Conservation (phyloP, 1,284 basidiomycete genomes). For the Tylopilus sp. region DNA sequence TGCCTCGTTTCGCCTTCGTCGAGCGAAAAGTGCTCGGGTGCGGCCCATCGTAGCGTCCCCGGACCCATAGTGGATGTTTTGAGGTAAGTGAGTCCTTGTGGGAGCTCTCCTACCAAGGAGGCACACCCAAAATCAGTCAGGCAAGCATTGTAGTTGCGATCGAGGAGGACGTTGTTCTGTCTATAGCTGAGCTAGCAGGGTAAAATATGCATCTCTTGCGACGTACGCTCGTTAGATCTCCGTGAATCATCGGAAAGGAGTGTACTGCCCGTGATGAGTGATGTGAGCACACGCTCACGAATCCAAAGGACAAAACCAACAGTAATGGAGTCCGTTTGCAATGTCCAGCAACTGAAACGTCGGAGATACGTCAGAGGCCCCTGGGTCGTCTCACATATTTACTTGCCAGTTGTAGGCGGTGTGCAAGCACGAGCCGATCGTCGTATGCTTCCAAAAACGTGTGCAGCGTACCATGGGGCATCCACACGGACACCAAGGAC, state of each 20-base stretch:
- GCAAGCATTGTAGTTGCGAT: conserved; percentile 7
- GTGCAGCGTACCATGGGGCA: conserved; percentile 13
- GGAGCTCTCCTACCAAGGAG: conserved; percentile 10
- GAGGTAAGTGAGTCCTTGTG: conserved; percentile 8
- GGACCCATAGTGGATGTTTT: conserved; percentile 1
- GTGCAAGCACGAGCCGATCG: background rate
- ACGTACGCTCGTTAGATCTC: conserved; percentile 10
- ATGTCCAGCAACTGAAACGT: conserved; percentile 10
- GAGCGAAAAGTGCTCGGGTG: conserved; percentile 9
- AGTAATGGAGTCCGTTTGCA: conserved; percentile 10
- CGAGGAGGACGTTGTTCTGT: conserved; percentile 16
- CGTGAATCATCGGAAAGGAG: conserved; percentile 12
- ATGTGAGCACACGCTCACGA: too few species aligned
- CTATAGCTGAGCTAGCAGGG: background rate
- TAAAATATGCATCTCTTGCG: background rate
- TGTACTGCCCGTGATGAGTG: conserved; percentile 1
- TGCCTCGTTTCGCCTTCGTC: background rate
- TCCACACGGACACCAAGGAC: conserved; percentile 20
- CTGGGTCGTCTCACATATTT: background rate
- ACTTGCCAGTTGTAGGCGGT: conserved; percentile 10
- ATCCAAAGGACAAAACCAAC: background rate
- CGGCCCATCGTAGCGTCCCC: conserved; percentile 16
- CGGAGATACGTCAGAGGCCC: background rate
- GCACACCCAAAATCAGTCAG: conserved; percentile 16
- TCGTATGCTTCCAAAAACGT: conserved; percentile 1